Evolutionary conservation across 345 rosid species (phyloP), one percentile per base, ranked within the genome.

Genomic region (Raphanus sativus): DNA sequence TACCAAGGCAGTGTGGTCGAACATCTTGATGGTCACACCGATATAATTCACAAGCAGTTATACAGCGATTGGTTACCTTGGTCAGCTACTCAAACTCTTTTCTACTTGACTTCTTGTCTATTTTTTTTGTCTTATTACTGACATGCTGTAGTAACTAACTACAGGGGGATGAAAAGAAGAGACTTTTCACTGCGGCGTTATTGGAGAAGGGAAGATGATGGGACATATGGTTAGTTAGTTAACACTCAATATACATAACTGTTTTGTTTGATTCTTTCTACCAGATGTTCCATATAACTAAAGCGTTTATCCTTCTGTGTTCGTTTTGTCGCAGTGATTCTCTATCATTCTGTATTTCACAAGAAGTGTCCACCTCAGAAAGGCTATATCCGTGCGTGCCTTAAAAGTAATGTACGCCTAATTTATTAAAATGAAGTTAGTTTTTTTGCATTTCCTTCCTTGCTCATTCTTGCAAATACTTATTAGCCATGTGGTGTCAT

Each of bases 131-230:
- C 69, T 48, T 75, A 7, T 38, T 17, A 25, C 67, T 78, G 38
- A 69, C 67, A 32, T 45, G 12, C 11, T 34, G 13, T 75, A 58
- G 65, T 71, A 77, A 68, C 36, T 33, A 33, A 68, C 36, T 33
- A 33, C 77, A 91, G 97, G 98, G 96, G 96, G 77, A 89, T 91
- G 91, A 89, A 84, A 71, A 77, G 86, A 64, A 84, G 98, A 83
- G 98, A 94, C 80, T 84, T 94, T 69, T 84, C 86, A 75, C 81
- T 94, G 84, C 87, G 89, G 38, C 94, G 97, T 70, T 94, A 90
- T 75, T 94, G 98, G 98, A 89, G 98, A 85, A 88, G 98, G 84
- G 98, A 94, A 85, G 97, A 90, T 78, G 97, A 90, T 74, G 97
- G 98, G 67, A 91, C 96, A 75, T 94, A 94, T 84, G 98, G 98